Evolutionary conservation across 805 yeast species (phyloP), one percentile per base, ranked within the genome.

Genomic region (Clavispora asparagi): DNA sequence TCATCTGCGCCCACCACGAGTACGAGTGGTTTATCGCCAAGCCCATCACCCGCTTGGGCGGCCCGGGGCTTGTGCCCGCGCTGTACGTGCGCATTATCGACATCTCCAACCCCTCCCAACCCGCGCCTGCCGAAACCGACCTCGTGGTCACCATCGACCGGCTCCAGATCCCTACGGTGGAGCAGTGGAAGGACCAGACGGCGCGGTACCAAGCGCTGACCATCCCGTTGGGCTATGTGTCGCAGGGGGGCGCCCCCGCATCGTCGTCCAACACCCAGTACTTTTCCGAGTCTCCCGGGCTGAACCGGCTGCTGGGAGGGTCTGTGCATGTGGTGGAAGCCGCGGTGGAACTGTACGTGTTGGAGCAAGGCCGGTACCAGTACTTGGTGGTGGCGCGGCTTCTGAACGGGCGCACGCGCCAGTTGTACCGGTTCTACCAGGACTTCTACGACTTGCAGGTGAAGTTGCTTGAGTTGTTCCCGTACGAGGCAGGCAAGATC

Each of bases 21-120:
- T 86, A 75, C 53, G 99, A 95, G 68, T 94, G 99, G 99, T 91
- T 90, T 57, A 94, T 94, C 49, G 98, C 97, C 6, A 94, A 94
- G 63, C 97, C 97, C 12, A 87, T 94, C 38, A 95, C 92, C 49
- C 74, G 97, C 45, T 72, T 94, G 33, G 98, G 99, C 25, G 99
- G 97, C 0, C 98, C 98, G 0, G 99, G 99, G 1, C 74, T 94
- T 40, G 95, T 94, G 7, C 99, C 99, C 0, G 91, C 88, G 6
- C 79, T 87, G 16, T 94, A 87, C 59, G 94, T 94, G 23, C 87
- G 89, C 59, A 77, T 92, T 32, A 81, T 92, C 36, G 96, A 94
- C 63, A 76, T 90, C 48, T 71, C 81, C 23, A 64, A 68, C 42
- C 65, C 72, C 3, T 27, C 45, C 12, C 48, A 49, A 26, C 45